Evolutionary conservation across 805 yeast species (phyloP).

Genomic region (Cyberlindnera samutprakarnensis): DNA sequence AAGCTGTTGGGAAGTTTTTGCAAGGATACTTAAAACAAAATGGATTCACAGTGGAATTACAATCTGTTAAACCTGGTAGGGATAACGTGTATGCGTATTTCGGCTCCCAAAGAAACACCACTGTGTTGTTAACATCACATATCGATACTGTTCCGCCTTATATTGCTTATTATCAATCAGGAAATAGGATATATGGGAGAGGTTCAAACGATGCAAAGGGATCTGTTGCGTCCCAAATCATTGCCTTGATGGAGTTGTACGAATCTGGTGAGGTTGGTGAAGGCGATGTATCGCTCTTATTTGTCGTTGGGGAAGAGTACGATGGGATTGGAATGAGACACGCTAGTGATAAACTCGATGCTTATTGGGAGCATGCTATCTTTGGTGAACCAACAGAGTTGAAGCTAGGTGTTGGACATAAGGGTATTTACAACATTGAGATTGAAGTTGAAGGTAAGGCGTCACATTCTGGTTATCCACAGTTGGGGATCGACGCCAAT

Average conservation of each 20-base stretch:
- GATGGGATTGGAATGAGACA: slow-evolving; percentile 55
- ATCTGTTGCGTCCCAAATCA: slow-evolving; percentile 56
- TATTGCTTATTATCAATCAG: slow-evolving; percentile 39
- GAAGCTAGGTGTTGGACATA: slow-evolving; percentile 63
- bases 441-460: slow-evolving; percentile 47
- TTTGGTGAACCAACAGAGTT: slow-evolving; percentile 75
- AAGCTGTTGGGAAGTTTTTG: slow-evolving; percentile 12
- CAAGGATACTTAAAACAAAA: slow-evolving; percentile 8
- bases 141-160: slow-evolving; percentile 71
- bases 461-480: slow-evolving; percentile 65
- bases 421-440: slow-evolving; percentile 42
- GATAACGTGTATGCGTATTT: slow-evolving; percentile 51
- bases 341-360: slow-evolving; percentile 29
- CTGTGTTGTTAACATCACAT: slow-evolving; percentile 52
- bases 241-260: slow-evolving; percentile 43
- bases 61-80: slow-evolving; percentile 28
- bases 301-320: slow-evolving; percentile 68
- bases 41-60: slow-evolving; percentile 48
- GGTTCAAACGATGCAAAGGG: slow-evolving; percentile 71
- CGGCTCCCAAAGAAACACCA: slow-evolving; percentile 36
- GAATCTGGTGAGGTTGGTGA: slow-evolving; percentile 30
- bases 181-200: slow-evolving; percentile 50
- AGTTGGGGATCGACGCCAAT: slow-evolving; percentile 57
- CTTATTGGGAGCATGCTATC: slow-evolving; percentile 50
- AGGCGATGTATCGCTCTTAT: slow-evolving; percentile 53